Percentiles rank a stretch among this genome's conserved stretches.
Evolutionary conservation across 805 yeast genomes (phyloP).

Genomic region (Henningerozyma blattae): DNA sequence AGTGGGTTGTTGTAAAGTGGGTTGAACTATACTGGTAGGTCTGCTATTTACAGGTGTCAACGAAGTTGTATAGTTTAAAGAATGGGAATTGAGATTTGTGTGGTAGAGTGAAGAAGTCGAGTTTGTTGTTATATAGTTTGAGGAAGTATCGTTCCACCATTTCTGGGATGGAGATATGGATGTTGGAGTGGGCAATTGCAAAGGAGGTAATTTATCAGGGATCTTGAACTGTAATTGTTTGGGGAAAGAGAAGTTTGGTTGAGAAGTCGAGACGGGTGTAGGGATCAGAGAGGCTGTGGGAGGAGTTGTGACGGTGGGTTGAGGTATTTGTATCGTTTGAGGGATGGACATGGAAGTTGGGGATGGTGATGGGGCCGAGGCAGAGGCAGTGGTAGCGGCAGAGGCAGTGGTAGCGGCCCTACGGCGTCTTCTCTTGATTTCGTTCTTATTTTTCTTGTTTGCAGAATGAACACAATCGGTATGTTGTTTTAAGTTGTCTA

Average conservation of each 20-base stretch:
- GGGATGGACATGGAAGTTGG: background rate
- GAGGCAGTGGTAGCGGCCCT: background rate
- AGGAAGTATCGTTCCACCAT: too few species aligned
- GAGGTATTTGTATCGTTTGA: background rate
- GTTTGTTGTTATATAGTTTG: too few species aligned
- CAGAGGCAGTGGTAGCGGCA: background rate
- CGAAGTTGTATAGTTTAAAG: too few species aligned
- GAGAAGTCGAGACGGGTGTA: background rate
- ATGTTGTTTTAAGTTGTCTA: constrained; percentile 86
- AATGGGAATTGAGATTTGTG: too few species aligned
- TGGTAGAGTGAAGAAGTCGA: too few species aligned
- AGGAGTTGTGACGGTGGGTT: background rate
- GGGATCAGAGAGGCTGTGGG: background rate
- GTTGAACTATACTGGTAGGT: background rate
- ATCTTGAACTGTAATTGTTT: too few species aligned
- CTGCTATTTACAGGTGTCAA: background rate
- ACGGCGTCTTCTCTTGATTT: background rate
- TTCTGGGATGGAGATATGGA: too few species aligned
- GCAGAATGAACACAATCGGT: constrained; percentile 68
- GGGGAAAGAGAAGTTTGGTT: too few species aligned
- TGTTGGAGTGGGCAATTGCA: too few species aligned
- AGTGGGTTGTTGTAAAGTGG: too few species aligned
- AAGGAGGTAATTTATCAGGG: too few species aligned
- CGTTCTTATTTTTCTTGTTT: constrained; percentile 1
- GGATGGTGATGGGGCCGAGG: too few species aligned